phyloP scores from a whole-genome alignment of 768 basidiomycete genomes.

The Boletus rubropictus region DNA sequence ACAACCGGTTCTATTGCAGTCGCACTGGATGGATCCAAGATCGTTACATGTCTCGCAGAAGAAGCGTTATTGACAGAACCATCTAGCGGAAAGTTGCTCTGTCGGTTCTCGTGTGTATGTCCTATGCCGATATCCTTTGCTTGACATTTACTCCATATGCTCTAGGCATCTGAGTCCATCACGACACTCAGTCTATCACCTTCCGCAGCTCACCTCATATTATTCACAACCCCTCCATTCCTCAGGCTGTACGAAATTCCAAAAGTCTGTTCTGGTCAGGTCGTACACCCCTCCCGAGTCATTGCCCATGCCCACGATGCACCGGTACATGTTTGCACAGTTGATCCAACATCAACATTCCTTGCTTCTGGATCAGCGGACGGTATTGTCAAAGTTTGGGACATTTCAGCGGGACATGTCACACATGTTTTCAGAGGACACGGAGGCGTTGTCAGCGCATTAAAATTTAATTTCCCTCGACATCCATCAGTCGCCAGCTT shows the following conservation, averaged over 20 bases:
- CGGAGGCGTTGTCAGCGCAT: conserved; percentile 92
- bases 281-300: conserved; percentile 65
- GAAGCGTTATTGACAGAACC: conserved; percentile 80
- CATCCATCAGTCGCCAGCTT: conserved; percentile 46
- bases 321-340: conserved; percentile 83
- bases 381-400: conserved; percentile 96
- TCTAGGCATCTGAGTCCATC: conserved; percentile 78
- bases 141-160: not conserved
- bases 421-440: conserved; percentile 96
- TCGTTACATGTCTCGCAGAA: conserved; percentile 85
- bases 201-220: conserved; percentile 64
- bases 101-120: conserved; percentile 79
- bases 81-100: conserved; percentile 66
- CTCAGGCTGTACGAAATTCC: conserved; percentile 85
- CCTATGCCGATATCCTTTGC: not conserved
- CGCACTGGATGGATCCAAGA: conserved; percentile 67
- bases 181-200: conserved; percentile 80
- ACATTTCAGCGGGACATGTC: conserved; percentile 77
- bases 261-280: conserved; percentile 37
- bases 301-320: conserved; percentile 86
- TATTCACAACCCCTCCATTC: conserved; percentile 76
- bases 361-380: conserved; percentile 96
- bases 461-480: conserved; percentile 76
- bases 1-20: conserved; percentile 84
- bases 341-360: conserved; percentile 82